Evolutionary conservation across 148 eudicot species (phyloP), one percentile per base, ranked within the genome.

Genomic region (Polygonum aviculare): DNA sequence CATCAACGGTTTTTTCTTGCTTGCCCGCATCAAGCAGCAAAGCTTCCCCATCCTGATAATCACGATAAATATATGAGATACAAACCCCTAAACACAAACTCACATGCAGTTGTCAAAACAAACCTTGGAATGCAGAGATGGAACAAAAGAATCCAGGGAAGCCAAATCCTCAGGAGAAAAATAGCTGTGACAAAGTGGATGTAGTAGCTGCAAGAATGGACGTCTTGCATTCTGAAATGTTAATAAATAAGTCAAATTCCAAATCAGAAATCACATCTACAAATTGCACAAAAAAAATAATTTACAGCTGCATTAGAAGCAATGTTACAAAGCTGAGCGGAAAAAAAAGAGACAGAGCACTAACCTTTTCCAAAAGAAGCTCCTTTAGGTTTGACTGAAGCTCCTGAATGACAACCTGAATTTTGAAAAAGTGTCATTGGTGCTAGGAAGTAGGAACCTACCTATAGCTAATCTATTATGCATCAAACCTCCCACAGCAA

Each of bases 141-240:
- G 93, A 81, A 93, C 77, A 67, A 89, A 82, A 48, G 85, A 78
- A 83, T 78, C 82, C 77, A 95, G 74, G 63, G 89, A 84, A 73
- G 87, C 83, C 72, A 95, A 77, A 76, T 95, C 99, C 77, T 93
- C 98, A 69, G 88, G 91, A 85, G 87, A 88, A 75, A 95, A 79
- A 86, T 93, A 92, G 76, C 94, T 91, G 69, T 85, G 80, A 74
- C 89, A 89, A 79, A 84, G 72, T 75, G 99, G 99, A 81, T 86
- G 94, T 72, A 95, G 89, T 71, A 95, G 81, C 81, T 95, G 99
- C 85, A 95, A 79, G 45, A 95, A 21, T 55, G 97, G 89, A 76
- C 88, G 97, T 78, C 97, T 88, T 76, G 86, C 96, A 80, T 79
- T 85, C 99, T 95, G 84, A 77, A 82, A 62, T 33, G 31, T 62